Percentiles rank a stretch among this genome's conserved stretches.
Evolutionary conservation across 129 eudicot genomes (phyloP).

Genomic region (Flaveria robusta): DNA sequence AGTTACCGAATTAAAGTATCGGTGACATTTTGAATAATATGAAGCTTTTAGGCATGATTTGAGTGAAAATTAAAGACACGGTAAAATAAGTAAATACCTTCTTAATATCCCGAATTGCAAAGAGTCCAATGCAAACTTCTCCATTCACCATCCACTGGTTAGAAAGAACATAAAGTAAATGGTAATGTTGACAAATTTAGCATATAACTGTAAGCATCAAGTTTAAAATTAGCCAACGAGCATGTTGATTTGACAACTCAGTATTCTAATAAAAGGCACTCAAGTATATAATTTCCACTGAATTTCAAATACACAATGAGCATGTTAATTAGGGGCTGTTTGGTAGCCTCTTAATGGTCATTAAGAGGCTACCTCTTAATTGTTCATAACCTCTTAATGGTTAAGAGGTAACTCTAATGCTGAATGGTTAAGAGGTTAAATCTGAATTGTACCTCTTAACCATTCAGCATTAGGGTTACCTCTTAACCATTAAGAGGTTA

Average conservation of each 20-base stretch:
- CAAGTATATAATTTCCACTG: conserved; percentile 1
- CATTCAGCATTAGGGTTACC: too few relatives aligned
- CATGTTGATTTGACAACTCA: neutral
- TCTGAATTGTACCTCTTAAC: too few relatives aligned
- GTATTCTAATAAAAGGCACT: neutral
- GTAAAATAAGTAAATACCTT: conserved; percentile 53
- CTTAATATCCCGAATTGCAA: conserved; percentile 81
- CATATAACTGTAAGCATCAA: conserved; percentile 3
- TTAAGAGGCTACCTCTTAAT: too few relatives aligned
- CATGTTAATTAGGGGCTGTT: too few relatives aligned
- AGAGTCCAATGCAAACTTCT: conserved; percentile 92
- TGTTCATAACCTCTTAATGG: too few relatives aligned
- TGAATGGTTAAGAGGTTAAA: too few relatives aligned
- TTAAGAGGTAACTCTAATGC: too few relatives aligned
- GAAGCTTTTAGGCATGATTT: neutral
- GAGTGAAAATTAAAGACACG: neutral
- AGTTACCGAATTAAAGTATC: neutral
- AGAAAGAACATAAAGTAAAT: conserved; percentile 32
- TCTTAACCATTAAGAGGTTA: too few relatives aligned
- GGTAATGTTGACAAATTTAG: neutral
- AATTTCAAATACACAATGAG: conserved; percentile 1
- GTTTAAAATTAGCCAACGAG: conserved; percentile 5
- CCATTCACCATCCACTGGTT: conserved; percentile 99
- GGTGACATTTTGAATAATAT: neutral
- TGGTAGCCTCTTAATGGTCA: too few relatives aligned